Percentiles rank a stretch among this genome's conserved stretches.
phyloP scores from a whole-genome alignment of 2,329 filamentous ascomycete genomes.

The Periconia sp. region DNA sequence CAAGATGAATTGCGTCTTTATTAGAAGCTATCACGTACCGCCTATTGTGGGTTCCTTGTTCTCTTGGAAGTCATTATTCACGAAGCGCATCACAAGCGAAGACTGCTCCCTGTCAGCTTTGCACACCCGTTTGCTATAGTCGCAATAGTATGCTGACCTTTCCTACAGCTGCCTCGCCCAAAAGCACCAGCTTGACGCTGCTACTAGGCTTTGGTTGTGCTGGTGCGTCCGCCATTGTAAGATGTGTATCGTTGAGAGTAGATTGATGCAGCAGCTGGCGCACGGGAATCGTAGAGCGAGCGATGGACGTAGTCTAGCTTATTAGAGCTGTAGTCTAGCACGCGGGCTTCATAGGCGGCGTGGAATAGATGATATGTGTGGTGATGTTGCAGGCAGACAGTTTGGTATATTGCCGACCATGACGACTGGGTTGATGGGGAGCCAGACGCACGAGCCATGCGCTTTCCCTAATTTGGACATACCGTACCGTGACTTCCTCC shows the following conservation, averaged over 20 bases:
- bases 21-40: slow-evolving; percentile 70
- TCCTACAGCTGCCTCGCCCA: slow-evolving; percentile 96
- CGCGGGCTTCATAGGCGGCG: slow-evolving; percentile 6
- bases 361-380: slow-evolving; percentile 9
- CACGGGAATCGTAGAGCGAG: background rate
- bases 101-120: slow-evolving; percentile 63
- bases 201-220: slow-evolving; percentile 90
- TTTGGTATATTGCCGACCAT: slow-evolving; percentile 17
- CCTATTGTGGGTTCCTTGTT: slow-evolving; percentile 99
- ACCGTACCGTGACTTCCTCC: too few relatives aligned
- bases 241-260: slow-evolving; percentile 10
- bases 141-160: slow-evolving; percentile 67
- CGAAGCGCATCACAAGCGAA: slow-evolving; percentile 95
- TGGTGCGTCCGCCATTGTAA: slow-evolving; percentile 72
- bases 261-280: background rate
- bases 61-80: slow-evolving; percentile 99
- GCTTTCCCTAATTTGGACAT: slow-evolving; percentile 3
- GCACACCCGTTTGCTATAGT: background rate
- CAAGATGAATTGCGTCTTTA: background rate
- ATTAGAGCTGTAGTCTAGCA: background rate
- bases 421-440: slow-evolving; percentile 13
- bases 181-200: slow-evolving; percentile 98
- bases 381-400: slow-evolving; percentile 20
- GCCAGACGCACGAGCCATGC: slow-evolving; percentile 4
- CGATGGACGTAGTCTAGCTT: slow-evolving; percentile 1